These are phyloP conservation scores for Phytophthora niederhauseri DNA, from an alignment of 352 stramenopile genomes.

Conservation along the genomic window DNA sequence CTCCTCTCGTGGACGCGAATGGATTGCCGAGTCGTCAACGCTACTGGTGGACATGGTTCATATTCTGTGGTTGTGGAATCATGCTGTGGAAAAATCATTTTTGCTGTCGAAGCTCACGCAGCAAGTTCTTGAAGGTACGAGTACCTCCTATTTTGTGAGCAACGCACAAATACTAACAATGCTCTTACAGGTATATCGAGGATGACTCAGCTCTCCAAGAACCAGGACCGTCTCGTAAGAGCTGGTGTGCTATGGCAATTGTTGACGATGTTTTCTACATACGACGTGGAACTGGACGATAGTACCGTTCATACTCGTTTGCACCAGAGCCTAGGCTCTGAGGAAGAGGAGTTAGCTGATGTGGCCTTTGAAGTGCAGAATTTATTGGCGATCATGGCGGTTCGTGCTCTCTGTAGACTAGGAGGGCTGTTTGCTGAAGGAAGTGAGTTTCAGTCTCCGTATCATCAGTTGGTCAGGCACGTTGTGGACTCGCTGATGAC, in stretches of 20 bases:
- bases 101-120: slow-evolving; percentile 69
- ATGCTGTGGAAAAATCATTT: slow-evolving; percentile 46
- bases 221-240: slow-evolving; percentile 59
- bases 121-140: slow-evolving; percentile 77
- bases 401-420: slow-evolving; percentile 71
- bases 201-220: slow-evolving; percentile 61
- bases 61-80: slow-evolving; percentile 81
- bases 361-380: slow-evolving; percentile 69
- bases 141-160: background rate
- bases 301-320: slow-evolving; percentile 46
- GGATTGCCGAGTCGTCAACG: slow-evolving; percentile 64
- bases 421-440: slow-evolving; percentile 62
- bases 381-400: slow-evolving; percentile 72
- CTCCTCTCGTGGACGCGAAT: slow-evolving; percentile 57
- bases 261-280: slow-evolving; percentile 68
- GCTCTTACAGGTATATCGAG: slow-evolving; percentile 55
- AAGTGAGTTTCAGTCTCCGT: slow-evolving; percentile 54
- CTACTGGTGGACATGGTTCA: slow-evolving; percentile 74
- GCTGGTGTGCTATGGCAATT: slow-evolving; percentile 76
- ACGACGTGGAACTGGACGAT: slow-evolving; percentile 69
- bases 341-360: slow-evolving; percentile 46
- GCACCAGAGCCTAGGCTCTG: slow-evolving; percentile 39
- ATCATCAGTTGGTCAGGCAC: slow-evolving; percentile 48
- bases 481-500: slow-evolving; percentile 69
- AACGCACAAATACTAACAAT: slow-evolving; percentile 2